Evolutionary conservation across 305 asterid genomes (phyloP).

Genomic region (Coffea humblotiana): DNA sequence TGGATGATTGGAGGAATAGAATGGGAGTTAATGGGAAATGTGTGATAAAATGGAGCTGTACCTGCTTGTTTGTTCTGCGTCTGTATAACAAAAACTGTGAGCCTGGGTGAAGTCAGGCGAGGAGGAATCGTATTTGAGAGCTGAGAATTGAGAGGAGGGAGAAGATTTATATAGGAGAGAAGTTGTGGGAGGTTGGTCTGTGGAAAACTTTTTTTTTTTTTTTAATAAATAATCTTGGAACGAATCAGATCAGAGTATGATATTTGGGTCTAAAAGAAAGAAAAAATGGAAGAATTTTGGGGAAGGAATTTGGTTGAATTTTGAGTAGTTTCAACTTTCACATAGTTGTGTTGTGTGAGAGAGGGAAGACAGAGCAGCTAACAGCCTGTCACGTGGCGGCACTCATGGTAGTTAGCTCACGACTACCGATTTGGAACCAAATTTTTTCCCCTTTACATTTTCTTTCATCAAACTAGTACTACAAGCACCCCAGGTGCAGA

Average conservation of each 20-base stretch:
- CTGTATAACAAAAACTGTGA: slow-evolving; percentile 6
- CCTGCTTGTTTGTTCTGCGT: slow-evolving; percentile 14
- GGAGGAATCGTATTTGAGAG: not conserved
- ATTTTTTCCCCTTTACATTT: not conserved
- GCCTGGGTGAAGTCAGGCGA: not conserved
- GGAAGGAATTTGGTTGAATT: not conserved
- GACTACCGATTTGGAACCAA: not conserved
- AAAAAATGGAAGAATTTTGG: no score
- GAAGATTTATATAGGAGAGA: slow-evolving; percentile 2
- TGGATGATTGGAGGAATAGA: not conserved
- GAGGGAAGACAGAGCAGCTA: slow-evolving; percentile 5
- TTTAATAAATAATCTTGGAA: no score
- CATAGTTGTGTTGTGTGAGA: no score
- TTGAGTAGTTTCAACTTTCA: no score
- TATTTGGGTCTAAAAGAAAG: no score
- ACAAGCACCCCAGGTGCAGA: no score
- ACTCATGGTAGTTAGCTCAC: slow-evolving; percentile 19
- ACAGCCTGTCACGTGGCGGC: slow-evolving; percentile 14
- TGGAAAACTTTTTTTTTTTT: not conserved
- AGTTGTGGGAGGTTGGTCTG: not conserved
- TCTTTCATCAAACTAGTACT: no score
- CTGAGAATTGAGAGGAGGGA: not conserved
- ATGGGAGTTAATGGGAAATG: not conserved
- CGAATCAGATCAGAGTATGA: no score
- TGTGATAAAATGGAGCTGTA: not conserved